Base-by-base conservation (phyloP, 495 filamentous ascomycete species). In the Neurospora africana region DNA sequence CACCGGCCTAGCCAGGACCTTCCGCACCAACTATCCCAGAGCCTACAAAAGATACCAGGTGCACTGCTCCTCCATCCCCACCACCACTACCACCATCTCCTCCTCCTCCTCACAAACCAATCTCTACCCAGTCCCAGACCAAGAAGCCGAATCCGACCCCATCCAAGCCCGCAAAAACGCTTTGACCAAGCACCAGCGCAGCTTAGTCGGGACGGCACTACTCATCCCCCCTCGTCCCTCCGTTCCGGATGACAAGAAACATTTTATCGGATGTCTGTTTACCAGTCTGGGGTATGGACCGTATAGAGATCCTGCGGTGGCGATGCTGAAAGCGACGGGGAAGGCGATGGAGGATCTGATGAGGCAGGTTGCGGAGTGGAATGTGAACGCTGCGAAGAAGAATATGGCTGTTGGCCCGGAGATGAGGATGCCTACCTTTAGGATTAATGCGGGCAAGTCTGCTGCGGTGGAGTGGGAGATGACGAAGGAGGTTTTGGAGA, bases 351-450 rank as follows among this genome's bases (percentile, higher is more conserved):
- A 13, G 41, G 61, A 78, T 27, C 21, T 81, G 65, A 36, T 81
- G 72, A n/a, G 68, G 65, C 69, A 74, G 69, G 71, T 80, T 43
- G 68, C 15, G 37, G 68, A 58, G 47, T 23, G 23, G 9, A 58
- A 58, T 15, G 2, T 47, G 9, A 23, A 15, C 6, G 21, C 44
- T 2, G 21, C 6, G 53, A 23, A 61, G 53, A 27, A 27, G 47
- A 5, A 58, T 23, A 15, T 13, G 21, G 11, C 27, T 7, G 1
- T 53, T 27, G 44, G 21, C 8, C 43, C 43, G 13, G 75, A 77
- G 71, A 40, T 81, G 11, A 73, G 79, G 37, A 80, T 81, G 77
- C 76, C 77, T 36, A n/a, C n/a, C n/a, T n/a, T n/a, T n/a, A 71
- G 27, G 67, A 76, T 79, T 36, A 78, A 77, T 68, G 70, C 75